Percentiles rank a stretch among this genome's conserved stretches.
Evolutionary conservation across 2,329 filamentous ascomycete species (phyloP).

Genomic region (Westerdykella ornata): DNA sequence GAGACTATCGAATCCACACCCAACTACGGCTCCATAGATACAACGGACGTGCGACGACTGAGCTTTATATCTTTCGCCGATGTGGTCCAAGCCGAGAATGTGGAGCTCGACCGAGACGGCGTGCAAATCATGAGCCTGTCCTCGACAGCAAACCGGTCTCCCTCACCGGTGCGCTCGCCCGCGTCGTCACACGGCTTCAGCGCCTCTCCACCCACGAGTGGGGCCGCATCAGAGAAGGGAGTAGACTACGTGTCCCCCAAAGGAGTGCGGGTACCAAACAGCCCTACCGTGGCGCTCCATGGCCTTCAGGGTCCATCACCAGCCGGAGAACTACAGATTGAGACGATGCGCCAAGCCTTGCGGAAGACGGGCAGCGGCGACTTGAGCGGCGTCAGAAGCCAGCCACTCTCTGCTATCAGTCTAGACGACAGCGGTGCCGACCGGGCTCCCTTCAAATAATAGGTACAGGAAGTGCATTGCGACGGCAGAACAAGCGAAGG

Average conservation of each 20-base stretch:
- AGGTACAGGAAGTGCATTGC: background rate
- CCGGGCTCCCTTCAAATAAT: conserved; percentile 29
- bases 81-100: conserved; percentile 80
- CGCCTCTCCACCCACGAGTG: conserved; percentile 69
- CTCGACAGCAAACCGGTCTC: conserved; percentile 59
- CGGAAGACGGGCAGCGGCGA: conserved; percentile 80
- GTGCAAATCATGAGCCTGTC: conserved; percentile 63
- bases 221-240: conserved; percentile 66
- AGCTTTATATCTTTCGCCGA: conserved; percentile 97
- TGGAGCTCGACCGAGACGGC: conserved; percentile 60
- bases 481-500: no score
- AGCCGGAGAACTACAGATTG: conserved; percentile 70
- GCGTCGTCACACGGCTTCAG: conserved; percentile 63
- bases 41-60: conserved; percentile 69
- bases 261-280: conserved; percentile 53
- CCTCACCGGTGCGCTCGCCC: conserved; percentile 73
- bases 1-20: conserved; percentile 57
- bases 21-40: conserved; percentile 72
- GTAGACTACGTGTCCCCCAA: conserved; percentile 60
- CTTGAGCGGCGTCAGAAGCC: conserved; percentile 45
- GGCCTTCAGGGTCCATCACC: conserved; percentile 50
- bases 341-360: conserved; percentile 89
- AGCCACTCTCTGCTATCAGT: conserved; percentile 36
- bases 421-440: conserved; percentile 33
- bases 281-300: conserved; percentile 46